These are phyloP conservation scores for Neonectria faginata DNA, from an alignment of 2,329 filamentous ascomycete genomes.

Conservation along the genomic window DNA sequence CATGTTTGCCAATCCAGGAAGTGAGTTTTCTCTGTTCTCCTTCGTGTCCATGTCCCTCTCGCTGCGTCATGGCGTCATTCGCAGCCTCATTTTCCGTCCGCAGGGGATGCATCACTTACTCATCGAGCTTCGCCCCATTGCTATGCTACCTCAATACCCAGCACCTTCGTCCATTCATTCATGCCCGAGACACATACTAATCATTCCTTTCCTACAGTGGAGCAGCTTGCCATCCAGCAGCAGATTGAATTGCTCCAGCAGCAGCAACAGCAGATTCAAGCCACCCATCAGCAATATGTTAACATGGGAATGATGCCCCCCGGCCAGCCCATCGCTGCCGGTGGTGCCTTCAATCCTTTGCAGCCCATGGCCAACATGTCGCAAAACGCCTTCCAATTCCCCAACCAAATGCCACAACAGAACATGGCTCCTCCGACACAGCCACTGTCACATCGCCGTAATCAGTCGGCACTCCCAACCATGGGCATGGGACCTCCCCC, in stretches of 20 bases:
- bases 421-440: constrained; percentile 83
- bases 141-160: constrained; percentile 1
- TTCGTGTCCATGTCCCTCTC: constrained; percentile 5
- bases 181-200: constrained; percentile 36
- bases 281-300: constrained; percentile 96
- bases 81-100: background rate
- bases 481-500: constrained; percentile 90
- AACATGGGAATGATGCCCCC: constrained; percentile 96
- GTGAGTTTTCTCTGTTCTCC: constrained; percentile 60
- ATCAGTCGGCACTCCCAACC: constrained; percentile 95
- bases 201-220: constrained; percentile 70
- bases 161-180: constrained; percentile 1
- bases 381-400: constrained; percentile 90
- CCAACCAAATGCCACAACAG: constrained; percentile 79
- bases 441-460: constrained; percentile 90
- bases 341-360: constrained; percentile 79
- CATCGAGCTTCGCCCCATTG: background rate
- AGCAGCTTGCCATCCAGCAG: constrained; percentile 97
- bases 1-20: constrained; percentile 78
- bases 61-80: background rate
- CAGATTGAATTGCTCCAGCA: constrained; percentile 98
- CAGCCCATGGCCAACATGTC: constrained; percentile 85
- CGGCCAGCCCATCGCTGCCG: constrained; percentile 79
- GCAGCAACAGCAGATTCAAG: constrained; percentile 97
- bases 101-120: constrained; percentile 3